phyloP scores from a whole-genome alignment of 805 yeast genomes.

The Spathaspora arborariae region DNA sequence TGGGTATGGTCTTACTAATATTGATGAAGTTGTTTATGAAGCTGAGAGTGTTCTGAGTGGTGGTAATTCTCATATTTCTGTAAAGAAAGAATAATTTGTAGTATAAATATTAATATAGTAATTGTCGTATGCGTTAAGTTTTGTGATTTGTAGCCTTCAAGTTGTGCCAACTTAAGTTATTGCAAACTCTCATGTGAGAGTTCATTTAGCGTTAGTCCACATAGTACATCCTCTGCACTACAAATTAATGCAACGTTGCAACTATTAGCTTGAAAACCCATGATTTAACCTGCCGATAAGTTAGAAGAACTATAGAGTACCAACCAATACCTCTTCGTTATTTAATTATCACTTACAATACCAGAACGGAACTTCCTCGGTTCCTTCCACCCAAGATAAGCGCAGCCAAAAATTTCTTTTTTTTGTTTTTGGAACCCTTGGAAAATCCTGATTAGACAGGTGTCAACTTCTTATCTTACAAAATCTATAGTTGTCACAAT shows the following conservation, averaged over 20 bases:
- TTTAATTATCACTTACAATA: too few relatives aligned
- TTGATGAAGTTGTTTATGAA: slow-evolving; percentile 17
- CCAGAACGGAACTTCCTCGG: not conserved
- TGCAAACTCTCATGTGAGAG: too few relatives aligned
- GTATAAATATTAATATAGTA: not conserved
- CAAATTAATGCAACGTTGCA: too few relatives aligned
- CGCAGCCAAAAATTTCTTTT: not conserved
- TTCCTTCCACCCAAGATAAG: not conserved
- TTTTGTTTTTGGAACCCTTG: not conserved
- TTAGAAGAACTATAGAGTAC: too few relatives aligned
- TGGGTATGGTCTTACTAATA: slow-evolving; percentile 10
- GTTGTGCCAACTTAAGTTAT: too few relatives aligned
- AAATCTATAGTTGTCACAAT: too few relatives aligned
- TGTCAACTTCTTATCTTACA: not conserved
- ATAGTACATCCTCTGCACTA: too few relatives aligned
- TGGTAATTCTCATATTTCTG: not conserved
- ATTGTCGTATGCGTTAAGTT: not conserved
- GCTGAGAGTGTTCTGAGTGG: slow-evolving; percentile 16
- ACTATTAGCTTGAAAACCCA: too few relatives aligned
- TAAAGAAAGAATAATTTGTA: slow-evolving; percentile 13
- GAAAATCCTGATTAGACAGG: slow-evolving; percentile 1
- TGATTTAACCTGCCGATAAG: too few relatives aligned
- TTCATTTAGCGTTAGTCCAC: too few relatives aligned
- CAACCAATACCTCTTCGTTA: too few relatives aligned
- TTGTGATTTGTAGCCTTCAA: too few relatives aligned